Evolutionary conservation across 805 yeast species (phyloP), one percentile per base, ranked within the genome.

Genomic region (Starmerella powellii): DNA sequence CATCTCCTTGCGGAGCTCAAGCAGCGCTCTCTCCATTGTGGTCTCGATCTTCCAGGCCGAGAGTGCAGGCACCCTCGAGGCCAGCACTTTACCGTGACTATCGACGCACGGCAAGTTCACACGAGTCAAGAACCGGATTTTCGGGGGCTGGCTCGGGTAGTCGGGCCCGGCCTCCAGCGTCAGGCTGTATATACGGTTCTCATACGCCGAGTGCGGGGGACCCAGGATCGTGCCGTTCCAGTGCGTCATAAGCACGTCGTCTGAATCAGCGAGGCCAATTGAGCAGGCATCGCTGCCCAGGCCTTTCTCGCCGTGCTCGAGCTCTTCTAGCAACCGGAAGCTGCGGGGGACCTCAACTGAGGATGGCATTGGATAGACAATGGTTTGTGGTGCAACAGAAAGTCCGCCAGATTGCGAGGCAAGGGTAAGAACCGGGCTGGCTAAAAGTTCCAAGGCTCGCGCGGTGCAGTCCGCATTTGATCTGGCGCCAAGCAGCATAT

Each of bases 181-280:
- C 42, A 91, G 68, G 28, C 84, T 78, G 61, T 91, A 91, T 49
- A 91, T 91, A 58, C 98, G 72, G 63, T 91, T 91, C 61, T 87
- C 96, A 60, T 88, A 96, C 21, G 74, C 67, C 38, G 76, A 74
- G 56, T 82, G 94, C 28, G 98, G 98, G 3, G 99, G 98, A 0
- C 99, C 99, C 50, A 91, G 67, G 40, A 91, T 88, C 27, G 99
- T 91, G 11, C 96, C 98, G 63, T 87, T 91, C 99, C 99, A 91
- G 55, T 80, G 64, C 10, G 94, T 81, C 94, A 91, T 84, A 39
- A 86, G 68, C 52, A 87, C 83, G 60, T 91, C 99, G 55, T 83
- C 94, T 48, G 80, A 77, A 55, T 84, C 88, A 19, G 84, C 77
- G 36, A 91, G 71, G 0, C 99, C 99, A 56, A 91, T 85, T 18